These are phyloP conservation scores for Borovskyia barvae DNA, from an alignment of 208 protist genomes.

Conservation along the genomic window DNA sequence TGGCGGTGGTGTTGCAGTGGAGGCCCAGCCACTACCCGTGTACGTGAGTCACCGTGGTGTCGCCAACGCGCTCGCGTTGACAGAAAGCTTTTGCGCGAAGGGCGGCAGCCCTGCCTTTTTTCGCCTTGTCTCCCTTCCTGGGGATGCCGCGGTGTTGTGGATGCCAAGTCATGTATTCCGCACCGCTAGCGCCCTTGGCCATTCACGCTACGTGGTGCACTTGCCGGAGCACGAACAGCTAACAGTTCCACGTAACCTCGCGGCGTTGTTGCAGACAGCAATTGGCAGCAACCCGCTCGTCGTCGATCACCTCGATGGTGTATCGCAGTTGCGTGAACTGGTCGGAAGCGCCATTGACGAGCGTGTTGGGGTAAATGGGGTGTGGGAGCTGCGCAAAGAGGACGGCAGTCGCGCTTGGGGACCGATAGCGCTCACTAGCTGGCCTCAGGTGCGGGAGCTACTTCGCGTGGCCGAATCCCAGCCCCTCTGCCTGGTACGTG, in stretches of 20 bases:
- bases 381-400: constrained; percentile 14
- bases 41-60: constrained; percentile 23
- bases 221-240: constrained; percentile 21
- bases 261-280: constrained; percentile 35
- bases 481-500: constrained; percentile 7
- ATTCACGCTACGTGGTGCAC: constrained; percentile 32
- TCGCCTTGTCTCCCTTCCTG: constrained; percentile 31
- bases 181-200: constrained; percentile 2
- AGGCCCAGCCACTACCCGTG: constrained; percentile 8
- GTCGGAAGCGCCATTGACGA: constrained; percentile 16
- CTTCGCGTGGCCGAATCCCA: constrained; percentile 9
- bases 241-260: constrained; percentile 35
- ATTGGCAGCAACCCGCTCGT: constrained; percentile 23
- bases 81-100: constrained; percentile 11
- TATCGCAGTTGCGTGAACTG: constrained; percentile 13
- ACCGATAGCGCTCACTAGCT: constrained; percentile 1
- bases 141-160: constrained; percentile 52
- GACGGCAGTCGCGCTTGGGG: constrained; percentile 15
- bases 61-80: constrained; percentile 2
- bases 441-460: constrained; percentile 15
- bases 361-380: constrained; percentile 1
- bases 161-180: constrained; percentile 25
- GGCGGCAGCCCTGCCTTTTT: constrained; percentile 6
- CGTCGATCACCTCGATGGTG: constrained; percentile 13
- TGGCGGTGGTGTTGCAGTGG: no score